Conservation (phyloP, 164 flowering plant genomes). For the Chimonanthus salicifolius region DNA sequence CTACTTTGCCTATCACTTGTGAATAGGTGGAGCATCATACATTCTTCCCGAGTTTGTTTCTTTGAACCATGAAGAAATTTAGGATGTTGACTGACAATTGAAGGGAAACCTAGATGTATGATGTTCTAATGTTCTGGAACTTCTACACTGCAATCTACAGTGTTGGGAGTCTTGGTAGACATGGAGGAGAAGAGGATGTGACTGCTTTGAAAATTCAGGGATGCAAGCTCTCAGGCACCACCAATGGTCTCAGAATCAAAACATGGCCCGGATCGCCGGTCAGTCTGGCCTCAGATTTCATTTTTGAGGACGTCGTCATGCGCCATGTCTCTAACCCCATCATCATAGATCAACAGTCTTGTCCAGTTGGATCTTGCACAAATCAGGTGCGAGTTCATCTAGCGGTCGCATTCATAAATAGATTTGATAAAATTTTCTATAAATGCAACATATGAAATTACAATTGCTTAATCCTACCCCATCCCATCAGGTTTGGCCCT, state of each 20-base stretch:
- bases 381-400: not conserved
- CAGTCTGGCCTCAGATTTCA: constrained; percentile 24
- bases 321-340: constrained; percentile 41
- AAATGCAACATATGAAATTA: no score
- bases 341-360: constrained; percentile 43
- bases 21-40: no score
- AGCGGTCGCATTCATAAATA: no score
- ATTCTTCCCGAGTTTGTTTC: no score
- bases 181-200: constrained; percentile 21
- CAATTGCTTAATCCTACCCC: no score
- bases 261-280: constrained; percentile 31
- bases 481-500: no score
- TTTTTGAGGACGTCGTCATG: constrained; percentile 40
- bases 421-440: no score
- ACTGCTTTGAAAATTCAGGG: constrained; percentile 21
- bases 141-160: not conserved
- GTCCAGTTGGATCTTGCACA: not conserved
- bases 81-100: no score
- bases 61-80: no score
- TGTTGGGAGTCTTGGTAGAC: constrained; percentile 19
- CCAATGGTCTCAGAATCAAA: constrained; percentile 56
- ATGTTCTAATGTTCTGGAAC: no score
- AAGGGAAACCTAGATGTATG: no score
- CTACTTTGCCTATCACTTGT: no score
- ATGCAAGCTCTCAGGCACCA: constrained; percentile 35